Base-by-base conservation (phyloP, 768 basidiomycete genomes). In the Scleroderma citrinum region DNA sequence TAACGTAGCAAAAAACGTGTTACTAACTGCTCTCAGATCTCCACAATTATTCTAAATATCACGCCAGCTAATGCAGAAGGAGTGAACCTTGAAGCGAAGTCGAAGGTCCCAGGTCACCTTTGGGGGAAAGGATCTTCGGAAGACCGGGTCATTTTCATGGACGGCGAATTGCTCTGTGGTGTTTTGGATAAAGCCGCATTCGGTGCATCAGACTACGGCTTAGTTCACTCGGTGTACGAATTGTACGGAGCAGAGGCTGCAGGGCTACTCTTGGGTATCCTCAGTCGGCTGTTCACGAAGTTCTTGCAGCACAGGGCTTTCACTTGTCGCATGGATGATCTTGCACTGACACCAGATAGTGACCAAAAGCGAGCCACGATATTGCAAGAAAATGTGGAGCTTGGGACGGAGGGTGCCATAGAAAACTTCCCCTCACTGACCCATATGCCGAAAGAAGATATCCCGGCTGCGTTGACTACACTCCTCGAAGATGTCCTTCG, bases 301-400 rank as follows among this genome's bases (percentile, higher is more conserved):
- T 98, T 90, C 69, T 75, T 99, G 47, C 95, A 98, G 59, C 90
- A 92, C 59, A 87, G 93, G 36, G 96, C 92, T 0, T 99, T 99
- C 70, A 93, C 94, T 2, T 99, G 96, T 70, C 83, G 96, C 17
- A 97, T 98, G 91, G 96, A 99, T 68, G 96, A 99, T 74, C 76
- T 99, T 37, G 83, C 87, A 45, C 74, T 99, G 43, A 97, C 93
- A 7, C 77, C 81, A 0, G 80, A 83, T 48, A 94, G 92, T 19
- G 86, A 98, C 64, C 63, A 66, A 38, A 75, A 75, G 49, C 79
- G 96, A 54, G 70, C 74, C 41, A 74, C 82, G 34, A 75, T 97
- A 41, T 67, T 98, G 13, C 71, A 77, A 34, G 70, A 77, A 20
- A 88, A 83, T 13, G 72, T 76, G 49, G 78, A 81, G 50, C 78